A percentile compares a stretch with the other conserved stretches of the same genome.
Conservation (phyloP, 2,329 filamentous ascomycete genomes). For the Talaromyces sp. region DNA sequence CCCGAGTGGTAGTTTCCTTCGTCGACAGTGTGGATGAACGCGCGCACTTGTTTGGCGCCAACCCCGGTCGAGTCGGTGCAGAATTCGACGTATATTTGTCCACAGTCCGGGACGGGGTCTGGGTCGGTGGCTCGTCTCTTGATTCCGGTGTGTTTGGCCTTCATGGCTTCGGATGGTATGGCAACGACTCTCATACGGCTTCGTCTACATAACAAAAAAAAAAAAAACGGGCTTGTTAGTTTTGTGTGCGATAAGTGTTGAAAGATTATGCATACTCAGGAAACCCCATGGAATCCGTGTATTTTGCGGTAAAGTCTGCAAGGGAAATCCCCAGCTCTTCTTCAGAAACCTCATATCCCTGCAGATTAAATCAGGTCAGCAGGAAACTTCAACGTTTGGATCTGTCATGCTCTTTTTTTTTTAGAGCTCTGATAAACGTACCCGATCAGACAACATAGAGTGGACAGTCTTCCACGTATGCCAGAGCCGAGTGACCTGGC, state of each 20-base stretch:
- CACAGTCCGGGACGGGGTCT: conserved; percentile 68
- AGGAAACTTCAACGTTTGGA: neutral
- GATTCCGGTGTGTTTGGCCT: conserved; percentile 73
- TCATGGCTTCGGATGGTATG: conserved; percentile 77
- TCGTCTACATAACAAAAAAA: conserved; percentile 55
- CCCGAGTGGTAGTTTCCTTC: conserved; percentile 81
- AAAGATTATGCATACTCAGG: conserved; percentile 60
- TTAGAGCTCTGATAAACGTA: conserved; percentile 33
- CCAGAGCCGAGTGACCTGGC: conserved; percentile 68
- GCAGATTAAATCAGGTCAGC: conserved; percentile 11
- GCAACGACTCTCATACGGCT: conserved; percentile 82
- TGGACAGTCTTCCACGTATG: conserved; percentile 89
- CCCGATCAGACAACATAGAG: conserved; percentile 89
- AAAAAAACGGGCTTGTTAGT: conserved; percentile 3
- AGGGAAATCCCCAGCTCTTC: conserved; percentile 84
- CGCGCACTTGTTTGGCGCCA: conserved; percentile 87
- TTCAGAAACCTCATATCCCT: conserved; percentile 92
- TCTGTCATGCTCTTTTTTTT: neutral
- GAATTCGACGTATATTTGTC: conserved; percentile 92
- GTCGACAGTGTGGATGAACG: conserved; percentile 78
- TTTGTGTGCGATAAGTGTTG: neutral
- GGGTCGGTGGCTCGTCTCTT: conserved; percentile 61
- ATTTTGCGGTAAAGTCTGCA: conserved; percentile 72
- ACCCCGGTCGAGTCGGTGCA: conserved; percentile 67
- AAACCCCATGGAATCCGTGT: conserved; percentile 66